Percentiles rank a stretch among this genome's conserved stretches.
These are phyloP conservation scores for Cryptosporidium viatorum DNA, from an alignment of 169 alveolate species.

Conservation along the genomic window DNA sequence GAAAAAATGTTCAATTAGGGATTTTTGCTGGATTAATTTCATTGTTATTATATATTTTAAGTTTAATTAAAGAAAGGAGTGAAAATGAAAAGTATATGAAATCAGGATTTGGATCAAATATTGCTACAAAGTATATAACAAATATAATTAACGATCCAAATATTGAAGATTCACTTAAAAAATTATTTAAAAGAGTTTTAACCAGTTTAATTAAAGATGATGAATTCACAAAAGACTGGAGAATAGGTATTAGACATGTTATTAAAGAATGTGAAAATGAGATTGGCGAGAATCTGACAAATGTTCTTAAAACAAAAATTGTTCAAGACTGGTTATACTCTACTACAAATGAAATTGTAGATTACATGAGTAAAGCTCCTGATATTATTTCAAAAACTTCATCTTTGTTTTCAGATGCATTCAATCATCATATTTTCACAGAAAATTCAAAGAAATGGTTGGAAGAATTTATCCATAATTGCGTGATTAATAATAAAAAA, in stretches of 20 bases:
- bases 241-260: background rate
- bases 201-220: slow-evolving; percentile 30
- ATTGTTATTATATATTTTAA: slow-evolving; percentile 24
- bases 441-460: slow-evolving; percentile 64
- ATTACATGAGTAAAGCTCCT: slow-evolving; percentile 54
- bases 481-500: slow-evolving; percentile 22
- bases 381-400: slow-evolving; percentile 62
- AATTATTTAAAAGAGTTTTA: slow-evolving; percentile 35
- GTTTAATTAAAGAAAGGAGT: slow-evolving; percentile 8
- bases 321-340: slow-evolving; percentile 70
- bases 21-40: background rate
- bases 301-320: slow-evolving; percentile 35
- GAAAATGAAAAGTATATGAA: background rate
- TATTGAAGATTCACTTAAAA: slow-evolving; percentile 44
- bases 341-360: slow-evolving; percentile 55
- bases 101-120: background rate
- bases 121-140: slow-evolving; percentile 6
- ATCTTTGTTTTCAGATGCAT: slow-evolving; percentile 48
- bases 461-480: slow-evolving; percentile 30
- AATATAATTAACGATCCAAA: slow-evolving; percentile 30
- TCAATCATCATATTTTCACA: slow-evolving; percentile 50
- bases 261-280: slow-evolving; percentile 27
- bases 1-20: slow-evolving; percentile 20
- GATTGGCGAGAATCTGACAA: slow-evolving; percentile 8
- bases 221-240: slow-evolving; percentile 56